Conservation (phyloP, 2,329 filamentous ascomycete genomes). For the Cladobotryum protrusum region DNA sequence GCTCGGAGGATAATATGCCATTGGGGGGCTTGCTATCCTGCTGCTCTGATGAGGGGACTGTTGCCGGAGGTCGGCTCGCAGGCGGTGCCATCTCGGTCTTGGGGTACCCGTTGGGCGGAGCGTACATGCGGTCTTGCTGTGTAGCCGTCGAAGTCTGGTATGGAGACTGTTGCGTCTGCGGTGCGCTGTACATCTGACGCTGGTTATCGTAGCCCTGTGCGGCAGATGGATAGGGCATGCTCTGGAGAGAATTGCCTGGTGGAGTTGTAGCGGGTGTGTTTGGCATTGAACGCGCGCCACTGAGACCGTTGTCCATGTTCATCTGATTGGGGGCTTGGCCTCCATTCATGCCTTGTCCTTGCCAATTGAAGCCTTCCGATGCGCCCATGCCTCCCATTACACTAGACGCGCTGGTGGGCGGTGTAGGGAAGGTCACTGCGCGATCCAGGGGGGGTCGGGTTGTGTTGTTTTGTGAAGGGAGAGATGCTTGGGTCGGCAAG, state of each 20-base stretch:
- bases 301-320: conserved; percentile 72
- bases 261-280: conserved; percentile 88
- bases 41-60: conserved; percentile 54
- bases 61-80: conserved; percentile 52
- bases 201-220: conserved; percentile 69
- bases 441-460: conserved; percentile 73
- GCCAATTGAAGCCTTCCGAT: conserved; percentile 78
- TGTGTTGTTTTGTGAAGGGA: conserved; percentile 63
- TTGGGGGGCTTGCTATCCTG: conserved; percentile 60
- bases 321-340: conserved; percentile 62
- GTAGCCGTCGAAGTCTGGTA: conserved; percentile 59
- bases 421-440: conserved; percentile 88
- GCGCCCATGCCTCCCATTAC: conserved; percentile 68
- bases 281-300: conserved; percentile 77
- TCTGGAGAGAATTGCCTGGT: conserved; percentile 68
- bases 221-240: conserved; percentile 70
- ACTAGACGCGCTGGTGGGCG: conserved; percentile 86
- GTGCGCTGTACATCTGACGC: conserved; percentile 70
- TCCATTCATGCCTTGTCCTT: conserved; percentile 53
- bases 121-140: conserved; percentile 60
- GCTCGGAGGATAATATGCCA: conserved; percentile 53
- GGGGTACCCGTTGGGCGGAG: conserved; percentile 62
- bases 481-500: conserved; percentile 52
- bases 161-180: conserved; percentile 62
- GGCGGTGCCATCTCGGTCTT: conserved; percentile 89